Percentiles rank a stretch among this genome's conserved stretches.
Conservation (phyloP, 2,329 filamentous ascomycete genomes). For the Ophiostoma ips region DNA sequence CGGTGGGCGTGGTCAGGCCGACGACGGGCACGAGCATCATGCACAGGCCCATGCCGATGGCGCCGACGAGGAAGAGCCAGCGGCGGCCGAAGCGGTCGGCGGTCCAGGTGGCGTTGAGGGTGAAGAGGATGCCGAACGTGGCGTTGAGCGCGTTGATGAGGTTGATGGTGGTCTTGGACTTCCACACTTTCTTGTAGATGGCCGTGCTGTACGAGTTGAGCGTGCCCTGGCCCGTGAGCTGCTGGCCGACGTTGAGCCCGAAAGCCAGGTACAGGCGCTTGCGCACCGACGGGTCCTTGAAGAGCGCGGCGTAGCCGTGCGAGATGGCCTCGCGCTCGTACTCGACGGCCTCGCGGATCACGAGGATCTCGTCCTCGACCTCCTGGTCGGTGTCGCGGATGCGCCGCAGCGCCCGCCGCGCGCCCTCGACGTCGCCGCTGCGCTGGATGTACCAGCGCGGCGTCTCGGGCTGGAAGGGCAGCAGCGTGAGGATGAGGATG, state of each 20-base stretch:
- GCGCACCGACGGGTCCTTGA: conserved; percentile 55
- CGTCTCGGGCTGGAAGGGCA: conserved; percentile 54
- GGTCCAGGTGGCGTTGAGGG: conserved; percentile 59
- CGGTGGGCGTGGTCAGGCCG: conserved; percentile 32
- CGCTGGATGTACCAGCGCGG: conserved; percentile 56
- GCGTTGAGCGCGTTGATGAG: conserved; percentile 64
- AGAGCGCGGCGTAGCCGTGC: conserved; percentile 48
- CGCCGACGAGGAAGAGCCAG: conserved; percentile 55
- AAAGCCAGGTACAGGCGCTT: conserved; percentile 53
- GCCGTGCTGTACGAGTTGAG: conserved; percentile 61
- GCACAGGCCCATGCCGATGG: conserved; percentile 52
- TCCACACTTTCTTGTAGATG: conserved; percentile 60
- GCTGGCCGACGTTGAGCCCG: conserved; percentile 55
- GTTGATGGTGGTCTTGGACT: conserved; percentile 42
- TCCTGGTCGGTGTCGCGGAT: conserved; percentile 52
- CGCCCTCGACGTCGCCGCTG: conserved; percentile 44
- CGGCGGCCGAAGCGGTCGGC: conserved; percentile 58
- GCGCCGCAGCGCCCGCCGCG: conserved; percentile 39
- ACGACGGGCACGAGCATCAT: conserved; percentile 49
- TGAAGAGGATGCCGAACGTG: conserved; percentile 59
- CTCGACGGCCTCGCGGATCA: conserved; percentile 54
- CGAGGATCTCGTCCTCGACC: conserved; percentile 50
- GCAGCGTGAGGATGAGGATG: conserved; percentile 41
- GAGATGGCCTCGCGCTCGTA: conserved; percentile 59
- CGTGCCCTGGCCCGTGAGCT: conserved; percentile 58